phyloP scores from a whole-genome alignment of 345 rosid genomes.

The Populus ilicifolia region DNA sequence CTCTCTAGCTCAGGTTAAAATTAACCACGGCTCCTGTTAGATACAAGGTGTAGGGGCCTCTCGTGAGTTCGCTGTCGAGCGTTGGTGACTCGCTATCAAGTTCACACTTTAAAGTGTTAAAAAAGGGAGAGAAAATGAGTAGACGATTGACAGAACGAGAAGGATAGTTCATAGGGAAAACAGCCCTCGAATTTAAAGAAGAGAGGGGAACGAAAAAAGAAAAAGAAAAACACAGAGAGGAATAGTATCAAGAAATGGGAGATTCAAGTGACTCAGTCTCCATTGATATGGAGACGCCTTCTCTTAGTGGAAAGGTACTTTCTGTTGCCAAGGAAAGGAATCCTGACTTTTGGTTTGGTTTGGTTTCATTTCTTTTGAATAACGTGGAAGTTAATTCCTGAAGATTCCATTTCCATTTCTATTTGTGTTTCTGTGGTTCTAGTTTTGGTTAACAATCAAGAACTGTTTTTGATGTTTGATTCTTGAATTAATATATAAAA shows the following conservation, averaged over 20 bases:
- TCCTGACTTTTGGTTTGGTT: background rate
- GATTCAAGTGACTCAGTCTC: slow-evolving; percentile 91
- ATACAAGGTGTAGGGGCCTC: slow-evolving; percentile 30
- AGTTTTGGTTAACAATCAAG: background rate
- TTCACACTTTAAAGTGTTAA: slow-evolving; percentile 17
- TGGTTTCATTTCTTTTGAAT: background rate
- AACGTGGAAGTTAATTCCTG: background rate
- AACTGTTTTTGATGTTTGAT: background rate
- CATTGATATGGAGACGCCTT: slow-evolving; percentile 69
- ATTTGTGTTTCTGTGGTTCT: background rate
- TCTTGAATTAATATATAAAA: background rate
- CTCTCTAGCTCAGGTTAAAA: slow-evolving; percentile 49
- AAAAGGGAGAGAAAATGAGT: slow-evolving; percentile 3
- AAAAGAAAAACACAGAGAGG: slow-evolving; percentile 3
- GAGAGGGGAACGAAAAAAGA: slow-evolving; percentile 15
- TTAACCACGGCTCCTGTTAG: slow-evolving; percentile 44
- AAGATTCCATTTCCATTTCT: background rate
- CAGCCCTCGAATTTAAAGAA: background rate
- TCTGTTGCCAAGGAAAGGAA: slow-evolving; percentile 3
- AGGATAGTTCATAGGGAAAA: background rate
- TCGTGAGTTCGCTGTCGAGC: slow-evolving; percentile 35
- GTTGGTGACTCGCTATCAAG: slow-evolving; percentile 79
- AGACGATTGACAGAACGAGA: background rate
- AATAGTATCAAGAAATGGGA: slow-evolving; percentile 42
- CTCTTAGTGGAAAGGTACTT: slow-evolving; percentile 70